Percentiles rank a stretch among this genome's conserved stretches.
Conservation (phyloP, 345 rosid genomes). For the Lepidium sativum region DNA sequence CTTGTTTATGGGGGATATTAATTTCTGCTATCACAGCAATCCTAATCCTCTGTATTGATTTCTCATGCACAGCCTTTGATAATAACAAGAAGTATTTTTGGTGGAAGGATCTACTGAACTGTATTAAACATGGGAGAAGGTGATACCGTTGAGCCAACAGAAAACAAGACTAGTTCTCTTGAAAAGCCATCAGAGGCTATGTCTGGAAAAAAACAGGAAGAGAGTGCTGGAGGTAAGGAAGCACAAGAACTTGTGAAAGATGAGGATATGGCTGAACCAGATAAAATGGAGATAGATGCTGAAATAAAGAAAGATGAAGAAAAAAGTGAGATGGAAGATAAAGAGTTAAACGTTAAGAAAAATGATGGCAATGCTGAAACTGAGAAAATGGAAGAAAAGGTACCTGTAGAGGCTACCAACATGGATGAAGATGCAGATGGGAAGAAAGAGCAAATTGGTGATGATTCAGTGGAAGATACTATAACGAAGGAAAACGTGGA, state of each 20-base stretch:
- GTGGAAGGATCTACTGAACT: neutral
- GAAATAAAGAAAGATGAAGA: conserved; percentile 4
- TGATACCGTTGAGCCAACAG: conserved; percentile 39
- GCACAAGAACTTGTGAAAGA: conserved; percentile 1
- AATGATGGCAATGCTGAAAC: conserved; percentile 3
- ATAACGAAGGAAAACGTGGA: conserved; percentile 3
- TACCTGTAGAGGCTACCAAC: neutral
- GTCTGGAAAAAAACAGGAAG: conserved; percentile 20
- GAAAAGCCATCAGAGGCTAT: conserved; percentile 29
- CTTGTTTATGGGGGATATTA: neutral
- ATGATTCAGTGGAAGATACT: conserved; percentile 21
- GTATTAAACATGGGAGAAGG: conserved; percentile 52
- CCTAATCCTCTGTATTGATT: neutral
- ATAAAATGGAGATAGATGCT: conserved; percentile 22
- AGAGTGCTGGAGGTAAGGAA: conserved; percentile 10
- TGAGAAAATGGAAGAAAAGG: conserved; percentile 5
- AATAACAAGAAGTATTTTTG: neutral
- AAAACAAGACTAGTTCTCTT: conserved; percentile 33
- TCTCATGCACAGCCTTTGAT: conserved; percentile 21
- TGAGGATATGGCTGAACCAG: conserved; percentile 2
- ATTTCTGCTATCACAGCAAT: neutral
- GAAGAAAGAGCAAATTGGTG: conserved; percentile 21
- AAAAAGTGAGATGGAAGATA: neutral
- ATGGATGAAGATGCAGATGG: conserved; percentile 7
- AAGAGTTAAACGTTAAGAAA: conserved; percentile 6